phyloP scores from a whole-genome alignment of 768 basidiomycete species.

The Mycena olivaceomarginata region DNA sequence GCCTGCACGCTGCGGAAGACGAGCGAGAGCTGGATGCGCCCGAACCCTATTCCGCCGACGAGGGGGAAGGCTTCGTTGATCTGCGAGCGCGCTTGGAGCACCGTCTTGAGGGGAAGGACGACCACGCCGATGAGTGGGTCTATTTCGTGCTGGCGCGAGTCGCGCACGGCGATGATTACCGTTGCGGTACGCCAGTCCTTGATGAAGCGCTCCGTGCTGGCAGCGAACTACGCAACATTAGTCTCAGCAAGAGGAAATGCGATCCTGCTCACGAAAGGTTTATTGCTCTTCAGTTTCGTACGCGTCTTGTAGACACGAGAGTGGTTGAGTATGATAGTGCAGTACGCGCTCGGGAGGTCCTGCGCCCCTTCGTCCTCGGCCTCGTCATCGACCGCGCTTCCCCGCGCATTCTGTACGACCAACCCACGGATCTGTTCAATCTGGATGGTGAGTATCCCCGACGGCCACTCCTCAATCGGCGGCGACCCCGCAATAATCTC shows the following conservation, averaged over 20 bases:
- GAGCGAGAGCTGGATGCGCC: slow-evolving; percentile 77
- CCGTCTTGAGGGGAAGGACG: slow-evolving; percentile 67
- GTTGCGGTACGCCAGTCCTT: slow-evolving; percentile 77
- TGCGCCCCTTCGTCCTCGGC: slow-evolving; percentile 72
- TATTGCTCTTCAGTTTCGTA: slow-evolving; percentile 66
- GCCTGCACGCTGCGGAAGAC: slow-evolving; percentile 82
- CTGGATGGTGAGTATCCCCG: slow-evolving; percentile 79
- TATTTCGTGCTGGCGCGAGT: slow-evolving; percentile 72
- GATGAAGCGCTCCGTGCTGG: slow-evolving; percentile 83
- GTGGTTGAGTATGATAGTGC: slow-evolving; percentile 67
- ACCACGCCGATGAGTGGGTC: slow-evolving; percentile 86
- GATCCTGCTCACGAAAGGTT: slow-evolving; percentile 62
- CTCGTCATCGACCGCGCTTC: slow-evolving; percentile 73
- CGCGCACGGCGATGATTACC: slow-evolving; percentile 80
- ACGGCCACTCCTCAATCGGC: slow-evolving; percentile 78
- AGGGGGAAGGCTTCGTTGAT: slow-evolving; percentile 78
- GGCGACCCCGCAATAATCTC: slow-evolving; percentile 66
- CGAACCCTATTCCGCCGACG: slow-evolving; percentile 82
- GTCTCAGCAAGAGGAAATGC: background rate
- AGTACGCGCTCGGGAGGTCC: slow-evolving; percentile 82
- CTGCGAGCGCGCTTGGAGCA: slow-evolving; percentile 71
- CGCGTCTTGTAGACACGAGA: slow-evolving; percentile 66
- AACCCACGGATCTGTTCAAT: slow-evolving; percentile 82
- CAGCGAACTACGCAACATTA: slow-evolving; percentile 64
- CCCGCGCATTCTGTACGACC: slow-evolving; percentile 72